Evolutionary conservation across 2,329 filamentous ascomycete genomes (phyloP).

Genomic region (Sporothrix pallida): DNA sequence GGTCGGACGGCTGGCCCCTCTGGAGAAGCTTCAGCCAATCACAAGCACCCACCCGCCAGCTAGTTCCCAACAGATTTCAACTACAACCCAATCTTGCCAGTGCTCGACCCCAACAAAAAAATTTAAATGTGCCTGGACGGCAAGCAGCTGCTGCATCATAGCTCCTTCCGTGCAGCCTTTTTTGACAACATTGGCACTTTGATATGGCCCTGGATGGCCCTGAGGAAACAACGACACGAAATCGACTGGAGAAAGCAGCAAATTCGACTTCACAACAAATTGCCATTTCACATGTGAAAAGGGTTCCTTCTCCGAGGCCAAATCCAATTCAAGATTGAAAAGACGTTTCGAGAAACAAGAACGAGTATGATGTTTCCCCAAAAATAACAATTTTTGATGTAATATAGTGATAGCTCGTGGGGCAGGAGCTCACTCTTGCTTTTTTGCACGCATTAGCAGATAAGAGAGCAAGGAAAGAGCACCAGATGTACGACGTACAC

Average conservation of each 20-base stretch:
- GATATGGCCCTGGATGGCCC: background rate
- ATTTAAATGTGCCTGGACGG: slow-evolving; percentile 18
- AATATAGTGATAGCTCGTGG: background rate
- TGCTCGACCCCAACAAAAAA: slow-evolving; percentile 34
- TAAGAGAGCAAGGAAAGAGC: background rate
- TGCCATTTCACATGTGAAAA: slow-evolving; percentile 2
- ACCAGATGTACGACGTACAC: background rate
- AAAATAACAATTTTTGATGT: background rate
- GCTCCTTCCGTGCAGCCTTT: slow-evolving; percentile 2
- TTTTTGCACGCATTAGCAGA: background rate
- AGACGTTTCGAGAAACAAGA: background rate
- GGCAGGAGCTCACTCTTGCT: background rate
- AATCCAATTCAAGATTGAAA: background rate
- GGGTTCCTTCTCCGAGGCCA: background rate
- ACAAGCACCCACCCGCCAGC: background rate
- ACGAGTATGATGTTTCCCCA: background rate
- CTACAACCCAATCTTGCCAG: background rate
- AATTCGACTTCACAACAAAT: background rate
- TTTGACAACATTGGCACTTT: slow-evolving; percentile 4
- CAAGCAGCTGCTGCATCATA: background rate
- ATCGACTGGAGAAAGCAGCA: background rate
- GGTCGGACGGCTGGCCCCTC: background rate
- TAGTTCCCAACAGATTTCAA: slow-evolving; percentile 36
- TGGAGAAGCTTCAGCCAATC: slow-evolving; percentile 24
- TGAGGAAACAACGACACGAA: background rate